A percentile compares a stretch with the other conserved stretches of the same genome.
These are phyloP conservation scores for Neonothopanus nambi DNA, from an alignment of 1,284 basidiomycete genomes.

Conservation along the genomic window DNA sequence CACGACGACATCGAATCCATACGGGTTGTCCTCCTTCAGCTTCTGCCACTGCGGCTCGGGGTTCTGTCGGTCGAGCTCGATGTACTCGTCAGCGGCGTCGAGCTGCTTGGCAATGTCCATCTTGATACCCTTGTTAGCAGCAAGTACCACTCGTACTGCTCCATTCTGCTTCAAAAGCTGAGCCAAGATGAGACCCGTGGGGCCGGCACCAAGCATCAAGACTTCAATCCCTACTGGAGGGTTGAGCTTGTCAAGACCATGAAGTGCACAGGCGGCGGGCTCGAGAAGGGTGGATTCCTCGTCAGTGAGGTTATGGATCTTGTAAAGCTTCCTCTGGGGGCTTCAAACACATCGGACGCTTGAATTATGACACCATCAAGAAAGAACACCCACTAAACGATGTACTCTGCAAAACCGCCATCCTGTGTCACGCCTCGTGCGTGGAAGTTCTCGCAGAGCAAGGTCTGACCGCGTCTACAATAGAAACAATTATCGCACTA, in stretches of 20 bases:
- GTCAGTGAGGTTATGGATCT: conserved; percentile 81
- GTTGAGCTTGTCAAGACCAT: conserved; percentile 83
- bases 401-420: conserved; percentile 84
- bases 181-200: conserved; percentile 72
- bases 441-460: conserved; percentile 74
- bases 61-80: conserved; percentile 77
- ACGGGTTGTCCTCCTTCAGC: conserved; percentile 77
- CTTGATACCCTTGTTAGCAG: conserved; percentile 86
- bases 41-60: conserved; percentile 76
- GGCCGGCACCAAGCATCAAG: conserved; percentile 81
- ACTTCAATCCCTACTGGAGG: conserved; percentile 78
- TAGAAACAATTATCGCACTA: conserved; percentile 78
- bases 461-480: conserved; percentile 67
- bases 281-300: conserved; percentile 88
- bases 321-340: conserved; percentile 74
- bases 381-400: conserved; percentile 55
- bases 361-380: neutral
- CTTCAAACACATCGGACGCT: conserved; percentile 31
- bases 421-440: conserved; percentile 67
- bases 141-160: conserved; percentile 73
- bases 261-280: conserved; percentile 87
- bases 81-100: conserved; percentile 76
- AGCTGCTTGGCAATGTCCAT: conserved; percentile 80
- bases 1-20: conserved; percentile 86
- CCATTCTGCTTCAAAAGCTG: conserved; percentile 73